Base-by-base conservation (phyloP, 2,329 filamentous ascomycete species). In the Pseudopyrenochaeta lycopersici region DNA sequence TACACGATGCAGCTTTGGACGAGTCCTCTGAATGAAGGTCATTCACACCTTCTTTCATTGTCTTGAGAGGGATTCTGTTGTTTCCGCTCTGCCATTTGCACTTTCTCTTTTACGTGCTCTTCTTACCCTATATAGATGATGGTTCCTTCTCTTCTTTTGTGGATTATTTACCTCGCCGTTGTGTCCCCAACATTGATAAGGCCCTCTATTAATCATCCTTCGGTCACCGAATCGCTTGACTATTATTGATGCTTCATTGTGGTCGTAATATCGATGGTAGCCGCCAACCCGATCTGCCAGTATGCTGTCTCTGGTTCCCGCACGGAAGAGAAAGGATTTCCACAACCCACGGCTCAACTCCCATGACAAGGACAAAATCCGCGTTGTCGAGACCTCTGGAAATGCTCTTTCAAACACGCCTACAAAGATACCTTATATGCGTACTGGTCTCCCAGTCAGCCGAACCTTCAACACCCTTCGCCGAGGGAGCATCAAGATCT, bases 291-390 rank as follows among this genome's bases (percentile, higher is more conserved):
- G 20, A 45, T 21, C 33, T 39, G 35, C 47, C 54, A 60, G 47
- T 20, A 75, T 76, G 70, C 63, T 73, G 56, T 64, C 73, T 44
- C 60, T 74, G 33, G 65, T 69, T 52, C 54, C 59, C 18, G 48
- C 57, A 20, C 66, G 66, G 41, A 76, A 76, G 51, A 64, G 72
- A 40, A 76, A 73, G 50, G 70, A 71, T 33, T 47, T 40, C 32
- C 58, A 68, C 41, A 64, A 62, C 17, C 58, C 53, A 1, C 55
- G 46, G 20, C 38, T 57, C 11, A 46, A 51, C 14, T 66, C 66
- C 18, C 55, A 57, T n/a, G 67, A 71, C 21, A 71, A 71, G 45
- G 67, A 54, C 51, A 76, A 74, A 30, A 62, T 75, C 11, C 72
- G 72, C 18, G 52, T 74, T 21, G 55, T 74, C n/a, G 73, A 71